Evolutionary conservation across 139 green algal genomes (phyloP).

Genomic region (Volvox reticuliferus): DNA sequence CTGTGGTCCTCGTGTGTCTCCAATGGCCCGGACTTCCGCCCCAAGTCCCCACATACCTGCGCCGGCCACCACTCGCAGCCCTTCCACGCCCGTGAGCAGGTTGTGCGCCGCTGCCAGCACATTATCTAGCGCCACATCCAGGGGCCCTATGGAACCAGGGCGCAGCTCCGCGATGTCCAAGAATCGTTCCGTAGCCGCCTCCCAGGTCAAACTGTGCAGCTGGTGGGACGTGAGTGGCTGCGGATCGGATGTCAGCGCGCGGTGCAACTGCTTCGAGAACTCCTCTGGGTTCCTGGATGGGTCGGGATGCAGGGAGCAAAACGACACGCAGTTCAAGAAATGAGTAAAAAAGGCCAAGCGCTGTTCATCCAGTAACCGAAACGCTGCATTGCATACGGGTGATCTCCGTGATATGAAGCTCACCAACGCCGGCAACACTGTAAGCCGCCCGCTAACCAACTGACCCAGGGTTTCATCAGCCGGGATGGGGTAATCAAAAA

Average conservation of each 20-base stretch:
- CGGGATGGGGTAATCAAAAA: too few species aligned
- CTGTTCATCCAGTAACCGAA: too few species aligned
- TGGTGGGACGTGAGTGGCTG: constrained; percentile 84
- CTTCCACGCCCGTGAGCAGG: constrained; percentile 69
- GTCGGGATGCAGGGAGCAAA: neutral
- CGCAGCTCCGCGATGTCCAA: constrained; percentile 85
- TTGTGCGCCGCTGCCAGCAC: constrained; percentile 76
- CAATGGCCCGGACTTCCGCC: too few species aligned
- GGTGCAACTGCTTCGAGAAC: constrained; percentile 85
- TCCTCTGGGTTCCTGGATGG: constrained; percentile 72
- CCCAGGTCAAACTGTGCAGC: constrained; percentile 91
- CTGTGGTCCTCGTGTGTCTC: too few species aligned
- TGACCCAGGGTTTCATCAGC: too few species aligned
- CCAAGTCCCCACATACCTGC: neutral
- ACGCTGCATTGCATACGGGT: too few species aligned
- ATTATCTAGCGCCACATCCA: constrained; percentile 78
- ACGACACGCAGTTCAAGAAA: too few species aligned
- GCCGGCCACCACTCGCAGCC: constrained; percentile 69
- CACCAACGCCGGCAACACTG: too few species aligned
- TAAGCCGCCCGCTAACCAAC: too few species aligned
- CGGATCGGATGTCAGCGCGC: constrained; percentile 80
- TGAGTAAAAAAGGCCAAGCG: too few species aligned
- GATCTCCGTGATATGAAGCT: too few species aligned
- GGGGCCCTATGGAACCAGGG: constrained; percentile 32
- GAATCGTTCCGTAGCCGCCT: constrained; percentile 96